phyloP scores from a whole-genome alignment of 1,139 yeast genomes.

The Magnusiomyces tetraspermus region DNA sequence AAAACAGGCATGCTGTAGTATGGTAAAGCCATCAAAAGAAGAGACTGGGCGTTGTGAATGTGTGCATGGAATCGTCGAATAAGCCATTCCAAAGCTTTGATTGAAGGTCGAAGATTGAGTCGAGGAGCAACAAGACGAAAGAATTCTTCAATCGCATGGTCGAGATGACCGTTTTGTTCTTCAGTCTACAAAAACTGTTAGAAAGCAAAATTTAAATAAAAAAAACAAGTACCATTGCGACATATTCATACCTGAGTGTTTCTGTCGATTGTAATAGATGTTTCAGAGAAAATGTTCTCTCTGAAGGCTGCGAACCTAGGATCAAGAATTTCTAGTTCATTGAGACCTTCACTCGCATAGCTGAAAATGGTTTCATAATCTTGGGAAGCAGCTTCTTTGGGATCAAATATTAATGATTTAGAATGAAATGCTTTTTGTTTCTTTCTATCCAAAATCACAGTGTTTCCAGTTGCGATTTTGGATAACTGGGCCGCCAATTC shows the following conservation, averaged over 20 bases:
- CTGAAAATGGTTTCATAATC: slow-evolving; percentile 77
- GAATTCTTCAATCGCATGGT: slow-evolving; percentile 66
- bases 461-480: slow-evolving; percentile 54
- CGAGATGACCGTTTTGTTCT: slow-evolving; percentile 65
- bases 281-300: slow-evolving; percentile 67
- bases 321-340: slow-evolving; percentile 62
- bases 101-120: slow-evolving; percentile 63
- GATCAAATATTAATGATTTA: slow-evolving; percentile 75
- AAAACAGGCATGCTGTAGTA: slow-evolving; percentile 67
- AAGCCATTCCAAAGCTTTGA: slow-evolving; percentile 89
- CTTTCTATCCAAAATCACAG: slow-evolving; percentile 79
- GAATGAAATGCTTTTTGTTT: slow-evolving; percentile 79
- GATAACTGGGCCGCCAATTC: slow-evolving; percentile 71
- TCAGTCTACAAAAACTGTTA: slow-evolving; percentile 36
- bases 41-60: slow-evolving; percentile 62
- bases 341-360: slow-evolving; percentile 65
- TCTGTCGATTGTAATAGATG: slow-evolving; percentile 72
- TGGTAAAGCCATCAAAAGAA: slow-evolving; percentile 66
- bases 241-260: slow-evolving; percentile 51
- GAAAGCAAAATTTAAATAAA: too few species aligned
- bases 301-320: slow-evolving; percentile 63
- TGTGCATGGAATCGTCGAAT: slow-evolving; percentile 86
- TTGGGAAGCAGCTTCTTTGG: slow-evolving; percentile 84
- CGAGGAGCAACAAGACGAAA: slow-evolving; percentile 65
- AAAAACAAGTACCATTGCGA: slow-evolving; percentile 12